These are phyloP conservation scores for Gynochthodes officinalis DNA, from an alignment of 257 asterid genomes.

Conservation along the genomic window DNA sequence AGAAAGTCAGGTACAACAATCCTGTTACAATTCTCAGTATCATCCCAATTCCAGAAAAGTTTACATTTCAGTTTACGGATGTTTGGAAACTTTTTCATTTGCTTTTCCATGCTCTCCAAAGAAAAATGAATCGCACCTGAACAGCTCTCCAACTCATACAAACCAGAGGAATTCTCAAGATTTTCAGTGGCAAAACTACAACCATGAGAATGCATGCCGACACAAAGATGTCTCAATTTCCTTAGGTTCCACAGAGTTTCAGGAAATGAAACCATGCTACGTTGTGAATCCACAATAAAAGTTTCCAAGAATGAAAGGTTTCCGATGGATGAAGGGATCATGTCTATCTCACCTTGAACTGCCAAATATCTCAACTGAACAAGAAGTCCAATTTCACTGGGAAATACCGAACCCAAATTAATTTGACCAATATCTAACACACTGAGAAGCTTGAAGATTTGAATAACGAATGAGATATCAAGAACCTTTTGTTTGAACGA, in stretches of 20 bases:
- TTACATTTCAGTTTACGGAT: neutral
- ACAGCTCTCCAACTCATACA: no score
- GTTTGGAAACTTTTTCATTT: no score
- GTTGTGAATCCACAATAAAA: no score
- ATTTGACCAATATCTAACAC: constrained; percentile 3
- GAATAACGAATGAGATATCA: neutral
- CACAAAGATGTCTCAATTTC: neutral
- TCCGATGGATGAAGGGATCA: neutral
- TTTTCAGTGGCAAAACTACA: no score
- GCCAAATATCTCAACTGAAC: constrained; percentile 11
- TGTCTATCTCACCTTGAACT: neutral
- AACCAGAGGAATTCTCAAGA: no score
- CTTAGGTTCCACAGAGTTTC: no score
- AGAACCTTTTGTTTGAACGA: neutral
- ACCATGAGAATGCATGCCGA: no score
- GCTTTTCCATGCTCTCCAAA: no score
- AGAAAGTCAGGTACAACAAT: no score
- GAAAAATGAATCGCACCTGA: no score
- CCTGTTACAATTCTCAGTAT: neutral
- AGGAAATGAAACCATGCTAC: no score
- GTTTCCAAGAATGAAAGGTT: no score
- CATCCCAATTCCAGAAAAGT: neutral
- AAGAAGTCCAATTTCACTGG: neutral
- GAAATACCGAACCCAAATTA: neutral
- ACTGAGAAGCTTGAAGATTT: constrained; percentile 1